Percentiles rank a stretch among this genome's conserved stretches.
These are phyloP conservation scores for Didymella arachidicola DNA, from an alignment of 2,329 filamentous ascomycete genomes.

Conservation along the genomic window DNA sequence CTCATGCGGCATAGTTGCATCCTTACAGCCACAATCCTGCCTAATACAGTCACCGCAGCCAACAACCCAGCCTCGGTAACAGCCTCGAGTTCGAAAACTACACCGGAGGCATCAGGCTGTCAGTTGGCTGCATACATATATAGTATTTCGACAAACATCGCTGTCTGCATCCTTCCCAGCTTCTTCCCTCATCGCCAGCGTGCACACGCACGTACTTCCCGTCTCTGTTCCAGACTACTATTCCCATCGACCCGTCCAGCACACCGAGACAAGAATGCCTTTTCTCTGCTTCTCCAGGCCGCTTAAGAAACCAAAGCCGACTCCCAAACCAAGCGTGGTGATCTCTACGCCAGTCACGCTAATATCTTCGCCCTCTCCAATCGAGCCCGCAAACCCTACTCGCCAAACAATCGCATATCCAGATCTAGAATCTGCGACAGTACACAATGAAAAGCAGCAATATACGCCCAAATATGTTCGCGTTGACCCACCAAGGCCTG, in stretches of 20 bases:
- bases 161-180: neutral
- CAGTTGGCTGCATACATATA: neutral
- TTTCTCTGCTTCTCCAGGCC: neutral
- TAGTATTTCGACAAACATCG: neutral
- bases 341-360: neutral
- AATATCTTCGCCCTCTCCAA: neutral
- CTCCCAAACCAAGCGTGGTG: neutral
- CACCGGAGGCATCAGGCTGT: constrained; percentile 4
- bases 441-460: no score
- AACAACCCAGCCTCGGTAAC: constrained; percentile 1
- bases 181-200: no score
- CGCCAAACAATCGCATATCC: neutral
- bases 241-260: no score
- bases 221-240: neutral
- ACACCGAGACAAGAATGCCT: neutral
- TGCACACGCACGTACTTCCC: no score
- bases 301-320: neutral
- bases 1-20: constrained; percentile 10
- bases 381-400: neutral
- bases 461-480: neutral
- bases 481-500: constrained; percentile 2
- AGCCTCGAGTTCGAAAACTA: constrained; percentile 6
- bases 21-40: constrained; percentile 16
- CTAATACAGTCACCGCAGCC: constrained; percentile 17
- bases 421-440: neutral